Conservation (phyloP, 2,329 filamentous ascomycete species). For the Setomelanomma holmii region DNA sequence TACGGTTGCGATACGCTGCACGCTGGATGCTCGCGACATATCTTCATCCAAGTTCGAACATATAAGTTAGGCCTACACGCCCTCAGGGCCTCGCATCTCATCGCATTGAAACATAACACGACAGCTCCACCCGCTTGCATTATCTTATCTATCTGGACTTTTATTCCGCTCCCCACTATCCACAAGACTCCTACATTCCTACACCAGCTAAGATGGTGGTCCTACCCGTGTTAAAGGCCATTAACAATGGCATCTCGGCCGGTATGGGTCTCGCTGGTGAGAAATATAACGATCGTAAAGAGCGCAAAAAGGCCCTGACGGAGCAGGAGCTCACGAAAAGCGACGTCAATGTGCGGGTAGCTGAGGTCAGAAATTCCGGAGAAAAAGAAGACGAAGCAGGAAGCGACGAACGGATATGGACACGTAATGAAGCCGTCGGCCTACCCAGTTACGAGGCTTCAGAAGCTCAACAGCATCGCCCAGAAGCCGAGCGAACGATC, state of each 20-base stretch:
- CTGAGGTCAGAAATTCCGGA: background rate
- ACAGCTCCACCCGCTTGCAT: too few species aligned
- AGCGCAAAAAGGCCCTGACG: slow-evolving; percentile 17
- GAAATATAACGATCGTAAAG: slow-evolving; percentile 23
- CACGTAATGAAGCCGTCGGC: slow-evolving; percentile 18
- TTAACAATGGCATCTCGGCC: slow-evolving; percentile 14
- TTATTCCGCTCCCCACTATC: too few species aligned
- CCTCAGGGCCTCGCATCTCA: too few species aligned
- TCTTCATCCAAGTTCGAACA: background rate
- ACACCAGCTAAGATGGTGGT: too few species aligned
- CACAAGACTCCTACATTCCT: too few species aligned
- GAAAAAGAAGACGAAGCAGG: slow-evolving; percentile 6
- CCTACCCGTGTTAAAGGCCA: slow-evolving; percentile 2
- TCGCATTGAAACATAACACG: too few species aligned
- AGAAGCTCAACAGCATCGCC: slow-evolving; percentile 2
- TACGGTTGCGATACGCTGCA: background rate
- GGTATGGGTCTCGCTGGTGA: slow-evolving; percentile 20
- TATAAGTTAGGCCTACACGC: background rate
- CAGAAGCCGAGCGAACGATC: background rate
- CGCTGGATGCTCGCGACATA: background rate
- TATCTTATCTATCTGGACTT: too few species aligned
- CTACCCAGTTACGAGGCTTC: slow-evolving; percentile 10
- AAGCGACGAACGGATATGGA: slow-evolving; percentile 18
- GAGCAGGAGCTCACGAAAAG: slow-evolving; percentile 4
- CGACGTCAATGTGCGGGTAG: background rate